Evolutionary conservation across 1,284 basidiomycete species (phyloP).

Genomic region (Inonotus obliquus): DNA sequence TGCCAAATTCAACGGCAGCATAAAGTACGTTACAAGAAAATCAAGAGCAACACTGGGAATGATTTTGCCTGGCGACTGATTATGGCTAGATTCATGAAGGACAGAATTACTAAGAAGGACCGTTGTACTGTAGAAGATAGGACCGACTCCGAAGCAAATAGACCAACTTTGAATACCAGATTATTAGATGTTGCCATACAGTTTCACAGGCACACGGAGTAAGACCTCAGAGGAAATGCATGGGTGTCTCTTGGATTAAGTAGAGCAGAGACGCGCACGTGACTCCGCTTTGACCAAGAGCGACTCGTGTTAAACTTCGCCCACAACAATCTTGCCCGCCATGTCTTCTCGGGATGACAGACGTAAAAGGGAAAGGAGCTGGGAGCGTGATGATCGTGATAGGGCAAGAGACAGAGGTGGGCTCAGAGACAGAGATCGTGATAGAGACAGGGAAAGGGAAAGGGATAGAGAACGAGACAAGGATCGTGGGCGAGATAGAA

Average conservation of each 20-base stretch:
- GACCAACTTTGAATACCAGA: background rate
- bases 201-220: no score
- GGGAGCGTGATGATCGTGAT: constrained; percentile 55
- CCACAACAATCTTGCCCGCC: background rate
- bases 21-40: no score
- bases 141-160: background rate
- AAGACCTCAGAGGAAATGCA: background rate
- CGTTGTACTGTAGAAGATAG: background rate
- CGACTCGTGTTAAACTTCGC: background rate
- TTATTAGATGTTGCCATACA: background rate
- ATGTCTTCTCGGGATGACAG: constrained; percentile 53
- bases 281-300: background rate
- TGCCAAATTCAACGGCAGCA: no score
- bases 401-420: constrained; percentile 35
- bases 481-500: constrained; percentile 21
- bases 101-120: no score
- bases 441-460: constrained; percentile 38
- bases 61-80: no score
- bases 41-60: no score
- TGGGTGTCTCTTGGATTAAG: background rate
- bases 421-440: constrained; percentile 30
- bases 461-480: constrained; percentile 40
- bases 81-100: no score
- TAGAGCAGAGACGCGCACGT: background rate
- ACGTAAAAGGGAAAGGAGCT: constrained; percentile 60